Evolutionary conservation across 176 grass and related monocot species (phyloP).

Genomic region (Hyparrhenia diplandra): DNA sequence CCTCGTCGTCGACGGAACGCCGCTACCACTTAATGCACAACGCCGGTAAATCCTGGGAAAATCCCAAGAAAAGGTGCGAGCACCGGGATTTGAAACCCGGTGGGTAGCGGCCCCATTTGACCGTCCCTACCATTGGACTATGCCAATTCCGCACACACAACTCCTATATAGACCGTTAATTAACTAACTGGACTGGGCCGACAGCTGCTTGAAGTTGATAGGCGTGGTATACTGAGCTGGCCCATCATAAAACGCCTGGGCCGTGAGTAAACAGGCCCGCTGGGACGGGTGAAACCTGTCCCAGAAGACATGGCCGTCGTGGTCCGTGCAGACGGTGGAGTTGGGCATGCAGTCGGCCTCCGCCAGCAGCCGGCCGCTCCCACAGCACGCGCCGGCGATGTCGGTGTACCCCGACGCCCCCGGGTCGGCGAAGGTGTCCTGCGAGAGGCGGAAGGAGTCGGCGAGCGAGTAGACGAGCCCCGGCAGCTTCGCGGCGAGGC

Average conservation of each 20-base stretch:
- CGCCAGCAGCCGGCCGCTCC: background rate
- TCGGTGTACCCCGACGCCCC: background rate
- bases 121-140: no score
- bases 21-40: no score
- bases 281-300: constrained; percentile 22
- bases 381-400: constrained; percentile 23
- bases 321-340: constrained; percentile 3
- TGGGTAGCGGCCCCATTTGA: no score
- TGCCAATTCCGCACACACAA: no score
- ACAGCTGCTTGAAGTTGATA: constrained; percentile 34
- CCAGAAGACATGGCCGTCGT: constrained; percentile 15
- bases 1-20: no score
- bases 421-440: background rate
- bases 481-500: background rate
- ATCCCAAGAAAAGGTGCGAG: no score
- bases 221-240: background rate
- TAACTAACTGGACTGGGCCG: no score
- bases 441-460: background rate
- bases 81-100: no score
- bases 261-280: background rate
- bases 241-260: constrained; percentile 4
- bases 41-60: no score
- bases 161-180: no score
- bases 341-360: background rate
- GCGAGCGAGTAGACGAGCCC: constrained; percentile 24